These are phyloP conservation scores for Penicillium sp. DNA, from an alignment of 2,329 filamentous ascomycete species.

Conservation along the genomic window DNA sequence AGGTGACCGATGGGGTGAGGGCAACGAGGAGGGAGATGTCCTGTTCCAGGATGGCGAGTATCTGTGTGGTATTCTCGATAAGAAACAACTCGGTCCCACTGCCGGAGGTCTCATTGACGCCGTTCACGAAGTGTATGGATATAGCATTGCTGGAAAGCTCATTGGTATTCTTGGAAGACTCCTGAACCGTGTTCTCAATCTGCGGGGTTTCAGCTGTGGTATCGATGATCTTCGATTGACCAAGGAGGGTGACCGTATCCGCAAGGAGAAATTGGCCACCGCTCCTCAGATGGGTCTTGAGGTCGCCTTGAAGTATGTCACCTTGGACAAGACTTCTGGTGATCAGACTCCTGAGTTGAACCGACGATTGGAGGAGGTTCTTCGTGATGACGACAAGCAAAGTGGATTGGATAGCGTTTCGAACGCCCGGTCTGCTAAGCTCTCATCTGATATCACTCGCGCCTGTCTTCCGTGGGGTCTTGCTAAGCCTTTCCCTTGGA, in stretches of 20 bases:
- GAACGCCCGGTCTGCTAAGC: constrained; percentile 63
- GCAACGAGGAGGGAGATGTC: constrained; percentile 71
- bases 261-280: constrained; percentile 64
- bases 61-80: constrained; percentile 87
- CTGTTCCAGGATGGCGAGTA: constrained; percentile 84
- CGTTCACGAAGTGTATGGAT: constrained; percentile 89
- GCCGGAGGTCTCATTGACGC: constrained; percentile 85
- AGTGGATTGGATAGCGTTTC: constrained; percentile 83
- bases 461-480: constrained; percentile 77
- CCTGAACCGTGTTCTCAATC: constrained; percentile 82
- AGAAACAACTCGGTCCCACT: constrained; percentile 86
- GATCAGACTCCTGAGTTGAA: constrained; percentile 67
- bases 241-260: constrained; percentile 66
- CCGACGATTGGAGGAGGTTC: constrained; percentile 77
- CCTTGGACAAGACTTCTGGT: constrained; percentile 63
- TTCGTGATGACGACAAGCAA: constrained; percentile 88
- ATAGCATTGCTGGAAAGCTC: constrained; percentile 77
- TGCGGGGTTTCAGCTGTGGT: constrained; percentile 93
- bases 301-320: constrained; percentile 84
- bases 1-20: constrained; percentile 70
- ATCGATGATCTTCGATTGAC: constrained; percentile 94
- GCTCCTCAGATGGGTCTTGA: constrained; percentile 69
- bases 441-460: constrained; percentile 75
- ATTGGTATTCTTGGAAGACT: constrained; percentile 86
- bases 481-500: constrained; percentile 87